Base-by-base conservation (phyloP, 768 basidiomycete genomes). In the Phaeotremella fagi region DNA sequence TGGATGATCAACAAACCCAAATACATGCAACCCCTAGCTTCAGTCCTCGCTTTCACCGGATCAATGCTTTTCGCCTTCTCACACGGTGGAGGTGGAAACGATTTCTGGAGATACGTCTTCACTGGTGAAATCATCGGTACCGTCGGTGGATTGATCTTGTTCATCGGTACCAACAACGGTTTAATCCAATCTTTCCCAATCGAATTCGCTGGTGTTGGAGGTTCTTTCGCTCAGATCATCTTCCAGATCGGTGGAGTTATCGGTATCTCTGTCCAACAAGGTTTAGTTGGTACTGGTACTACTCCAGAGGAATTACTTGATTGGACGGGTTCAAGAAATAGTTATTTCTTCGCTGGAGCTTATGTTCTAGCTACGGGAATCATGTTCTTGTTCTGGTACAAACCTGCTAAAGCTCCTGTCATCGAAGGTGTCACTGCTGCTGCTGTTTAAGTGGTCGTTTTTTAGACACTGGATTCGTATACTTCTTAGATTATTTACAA, bases 31-130 rank as follows among this genome's bases (percentile, higher is more conserved):
- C 64, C 64, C 24, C 37, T 68, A 41, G 59, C 63, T 5, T 55
- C 61, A 1, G 52, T 54, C n/a, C 45, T 72, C 16, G 61, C 59
- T 45, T 64, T 70, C 49, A 57, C 55, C 33, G 71, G 71, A 3
- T 51, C 51, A 4, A 64, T 72, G 56, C 54, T 72, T 20, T 64
- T 68, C 41, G 64, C 66, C 29, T 70, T 55, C 61, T 56, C 52
- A 12, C 35, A 54, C 15, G 70, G 70, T 27, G 70, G 70, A 2
- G 43, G 38, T 20, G 66, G 67, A 28, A 54, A 55, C 16, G 54
- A 71, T 47, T 71, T 68, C 59, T 71, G 70, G 70, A 49, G 46
- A 28, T 68, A 38, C 58, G 56, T 71, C 52, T 71, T 71, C 66
- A 25, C 66, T 16, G 70, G 64, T 11, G 48, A 59, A 26, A 45